phyloP scores from a whole-genome alignment of 768 basidiomycete genomes.

The Clathrus columnatus region DNA sequence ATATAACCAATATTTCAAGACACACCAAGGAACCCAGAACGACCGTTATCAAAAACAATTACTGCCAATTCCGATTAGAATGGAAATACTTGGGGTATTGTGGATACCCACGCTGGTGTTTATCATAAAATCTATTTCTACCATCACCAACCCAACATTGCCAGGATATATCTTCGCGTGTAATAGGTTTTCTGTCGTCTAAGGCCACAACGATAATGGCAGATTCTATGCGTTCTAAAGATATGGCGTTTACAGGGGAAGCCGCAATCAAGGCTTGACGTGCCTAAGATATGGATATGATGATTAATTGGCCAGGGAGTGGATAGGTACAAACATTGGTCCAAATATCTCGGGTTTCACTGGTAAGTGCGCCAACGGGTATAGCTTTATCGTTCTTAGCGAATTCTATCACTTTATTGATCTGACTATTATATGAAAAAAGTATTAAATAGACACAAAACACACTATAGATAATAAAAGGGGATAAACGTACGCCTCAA shows the following conservation, averaged over 20 bases:
- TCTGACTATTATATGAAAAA: slow-evolving; percentile 35
- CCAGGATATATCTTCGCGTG: slow-evolving; percentile 76
- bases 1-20: slow-evolving; percentile 42
- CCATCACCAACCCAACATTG: slow-evolving; percentile 85
- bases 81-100: background rate
- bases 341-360: slow-evolving; percentile 88
- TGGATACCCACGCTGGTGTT: slow-evolving; percentile 80
- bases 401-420: slow-evolving; percentile 55
- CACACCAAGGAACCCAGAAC: slow-evolving; percentile 82
- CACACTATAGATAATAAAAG: background rate
- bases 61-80: slow-evolving; percentile 37
- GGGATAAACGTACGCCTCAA: slow-evolving; percentile 50
- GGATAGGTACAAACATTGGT: slow-evolving; percentile 46
- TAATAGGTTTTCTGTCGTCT: slow-evolving; percentile 74
- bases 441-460: background rate
- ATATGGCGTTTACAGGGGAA: slow-evolving; percentile 53
- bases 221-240: slow-evolving; percentile 76
- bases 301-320: background rate
- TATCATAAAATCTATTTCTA: slow-evolving; percentile 90
- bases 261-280: slow-evolving; percentile 55
- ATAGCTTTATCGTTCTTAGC: slow-evolving; percentile 40
- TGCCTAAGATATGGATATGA: slow-evolving; percentile 28
- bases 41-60: slow-evolving; percentile 90
- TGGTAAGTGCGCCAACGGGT: slow-evolving; percentile 72
- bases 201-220: slow-evolving; percentile 83